Conservation (phyloP, 306 rosid species). For the Acacia acuminata region DNA sequence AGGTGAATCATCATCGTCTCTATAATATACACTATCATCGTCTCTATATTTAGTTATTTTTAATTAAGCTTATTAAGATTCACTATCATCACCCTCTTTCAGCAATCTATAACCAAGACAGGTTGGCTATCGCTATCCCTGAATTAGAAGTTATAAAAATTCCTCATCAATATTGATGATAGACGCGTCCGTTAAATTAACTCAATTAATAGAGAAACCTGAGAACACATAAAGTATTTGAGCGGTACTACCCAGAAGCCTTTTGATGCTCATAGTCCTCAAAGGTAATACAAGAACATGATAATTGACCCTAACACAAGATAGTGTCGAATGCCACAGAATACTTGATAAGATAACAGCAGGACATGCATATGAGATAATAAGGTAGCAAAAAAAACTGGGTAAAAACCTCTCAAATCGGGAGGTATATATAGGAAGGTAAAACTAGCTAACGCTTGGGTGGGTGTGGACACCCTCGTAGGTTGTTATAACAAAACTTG, state of each 20-base stretch:
- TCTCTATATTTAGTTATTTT: too few species aligned
- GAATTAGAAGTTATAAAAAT: too few species aligned
- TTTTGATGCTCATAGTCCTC: neutral
- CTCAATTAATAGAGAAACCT: too few species aligned
- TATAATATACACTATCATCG: too few species aligned
- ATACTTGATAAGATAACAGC: conserved; percentile 2
- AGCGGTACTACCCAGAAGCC: conserved; percentile 2
- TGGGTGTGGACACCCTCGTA: conserved; percentile 83
- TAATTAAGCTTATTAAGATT: neutral
- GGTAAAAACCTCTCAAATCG: neutral
- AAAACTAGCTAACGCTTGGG: conserved; percentile 34
- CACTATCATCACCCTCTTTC: neutral
- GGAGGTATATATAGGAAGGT: neutral
- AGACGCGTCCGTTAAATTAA: too few species aligned
- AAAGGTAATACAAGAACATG: conserved; percentile 8
- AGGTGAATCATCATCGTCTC: too few species aligned
- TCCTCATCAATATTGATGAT: too few species aligned
- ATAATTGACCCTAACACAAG: neutral
- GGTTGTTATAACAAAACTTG: conserved; percentile 68
- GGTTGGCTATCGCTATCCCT: too few species aligned
- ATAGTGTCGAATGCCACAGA: neutral
- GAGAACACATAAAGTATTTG: too few species aligned
- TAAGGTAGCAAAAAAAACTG: neutral
- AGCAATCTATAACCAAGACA: neutral
- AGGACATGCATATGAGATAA: neutral